These are phyloP conservation scores for Radiomyces spectabilis DNA, from an alignment of 192 early-diverging fungal genomes.

Conservation along the genomic window DNA sequence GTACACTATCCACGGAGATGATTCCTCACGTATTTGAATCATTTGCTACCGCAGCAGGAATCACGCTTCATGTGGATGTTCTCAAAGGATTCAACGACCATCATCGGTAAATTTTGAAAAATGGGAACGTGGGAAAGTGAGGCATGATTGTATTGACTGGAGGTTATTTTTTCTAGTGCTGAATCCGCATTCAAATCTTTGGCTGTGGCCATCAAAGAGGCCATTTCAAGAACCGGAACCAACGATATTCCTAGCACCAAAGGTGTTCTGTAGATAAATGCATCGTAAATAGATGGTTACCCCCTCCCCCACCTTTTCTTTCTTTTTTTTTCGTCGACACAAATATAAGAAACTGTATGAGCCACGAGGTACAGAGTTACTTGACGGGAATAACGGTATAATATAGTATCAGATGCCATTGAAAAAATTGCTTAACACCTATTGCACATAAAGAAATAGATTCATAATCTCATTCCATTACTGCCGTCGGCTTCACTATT, in stretches of 20 bases:
- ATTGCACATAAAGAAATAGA: too few relatives aligned
- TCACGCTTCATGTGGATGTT: slow-evolving; percentile 96
- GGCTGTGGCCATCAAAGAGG: slow-evolving; percentile 89
- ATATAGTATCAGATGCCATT: too few relatives aligned
- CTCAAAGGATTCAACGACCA: slow-evolving; percentile 96
- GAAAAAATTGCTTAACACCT: too few relatives aligned
- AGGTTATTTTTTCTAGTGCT: slow-evolving; percentile 48
- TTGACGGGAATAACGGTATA: too few relatives aligned
- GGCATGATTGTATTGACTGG: background rate
- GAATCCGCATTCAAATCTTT: slow-evolving; percentile 97
- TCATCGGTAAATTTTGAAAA: slow-evolving; percentile 61
- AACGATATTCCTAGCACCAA: slow-evolving; percentile 95
- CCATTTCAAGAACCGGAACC: slow-evolving; percentile 76
- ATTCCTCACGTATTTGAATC: slow-evolving; percentile 93
- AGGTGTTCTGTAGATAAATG: slow-evolving; percentile 69
- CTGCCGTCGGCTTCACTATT: too few relatives aligned
- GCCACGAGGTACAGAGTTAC: too few relatives aligned
- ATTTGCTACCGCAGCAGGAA: slow-evolving; percentile 85
- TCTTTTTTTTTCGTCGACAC: too few relatives aligned
- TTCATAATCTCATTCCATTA: too few relatives aligned
- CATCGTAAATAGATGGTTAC: too few relatives aligned
- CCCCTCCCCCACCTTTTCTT: too few relatives aligned
- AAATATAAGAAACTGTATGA: too few relatives aligned
- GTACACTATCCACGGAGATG: slow-evolving; percentile 92
- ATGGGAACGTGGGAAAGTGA: background rate